These are phyloP conservation scores for Nyssa sinensis DNA, from an alignment of 148 eudicot genomes.

Conservation along the genomic window DNA sequence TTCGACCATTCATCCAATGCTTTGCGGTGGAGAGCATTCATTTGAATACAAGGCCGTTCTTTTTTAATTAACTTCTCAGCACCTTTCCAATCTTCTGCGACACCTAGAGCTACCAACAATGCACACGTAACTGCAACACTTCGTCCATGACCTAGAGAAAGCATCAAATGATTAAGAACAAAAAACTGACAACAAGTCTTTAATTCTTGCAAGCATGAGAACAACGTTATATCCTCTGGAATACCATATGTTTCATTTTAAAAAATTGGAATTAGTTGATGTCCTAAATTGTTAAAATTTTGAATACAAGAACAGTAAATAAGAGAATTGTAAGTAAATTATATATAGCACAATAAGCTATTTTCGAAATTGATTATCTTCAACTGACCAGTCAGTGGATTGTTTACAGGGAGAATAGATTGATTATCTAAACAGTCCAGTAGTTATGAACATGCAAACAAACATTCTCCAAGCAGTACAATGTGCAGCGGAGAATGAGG, in stretches of 20 bases:
- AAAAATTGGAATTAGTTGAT: not conserved
- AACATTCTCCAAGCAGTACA: too few species aligned
- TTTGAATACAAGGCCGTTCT: constrained; percentile 65
- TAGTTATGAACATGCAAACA: too few species aligned
- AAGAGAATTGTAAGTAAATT: not conserved
- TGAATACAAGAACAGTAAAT: not conserved
- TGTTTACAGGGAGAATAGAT: too few species aligned
- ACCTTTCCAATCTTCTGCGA: constrained; percentile 81
- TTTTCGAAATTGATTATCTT: too few species aligned
- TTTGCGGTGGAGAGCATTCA: constrained; percentile 74
- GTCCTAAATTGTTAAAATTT: not conserved
- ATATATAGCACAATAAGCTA: too few species aligned
- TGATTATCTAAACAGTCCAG: too few species aligned
- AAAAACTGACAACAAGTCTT: not conserved
- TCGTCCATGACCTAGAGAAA: constrained; percentile 76
- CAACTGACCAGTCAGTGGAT: too few species aligned
- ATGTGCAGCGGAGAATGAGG: too few species aligned
- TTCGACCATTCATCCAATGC: constrained; percentile 93
- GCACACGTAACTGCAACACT: constrained; percentile 94
- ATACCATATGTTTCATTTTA: not conserved
- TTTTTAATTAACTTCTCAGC: constrained; percentile 72
- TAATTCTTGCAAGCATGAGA: not conserved
- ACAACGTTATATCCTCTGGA: not conserved
- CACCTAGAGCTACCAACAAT: constrained; percentile 71
- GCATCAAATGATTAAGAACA: constrained; percentile 9